phyloP scores from a whole-genome alignment of 495 filamentous ascomycete species.

The Aspergillus asperescens region DNA sequence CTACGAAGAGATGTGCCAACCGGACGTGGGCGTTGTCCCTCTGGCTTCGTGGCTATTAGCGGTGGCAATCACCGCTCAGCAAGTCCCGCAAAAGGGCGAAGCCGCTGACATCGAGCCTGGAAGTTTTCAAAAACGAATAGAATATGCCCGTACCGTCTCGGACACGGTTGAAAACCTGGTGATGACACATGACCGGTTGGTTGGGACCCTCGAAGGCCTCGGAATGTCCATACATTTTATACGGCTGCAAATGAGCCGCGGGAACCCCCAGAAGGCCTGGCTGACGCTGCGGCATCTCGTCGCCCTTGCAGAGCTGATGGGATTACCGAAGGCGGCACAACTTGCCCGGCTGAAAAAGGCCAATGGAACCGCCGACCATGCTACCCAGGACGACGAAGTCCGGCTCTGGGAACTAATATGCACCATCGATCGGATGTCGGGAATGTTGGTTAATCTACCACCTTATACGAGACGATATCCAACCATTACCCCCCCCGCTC shows the following conservation, averaged over 20 bases:
- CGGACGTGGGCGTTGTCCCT: conserved; percentile 19
- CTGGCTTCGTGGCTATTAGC: conserved; percentile 24
- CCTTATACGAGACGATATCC: conserved; percentile 20
- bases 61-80: conserved; percentile 23
- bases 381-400: conserved; percentile 6
- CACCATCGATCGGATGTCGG: conserved; percentile 24
- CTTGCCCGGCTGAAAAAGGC: conserved; percentile 7
- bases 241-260: conserved; percentile 25
- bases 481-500: not conserved
- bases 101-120: not conserved
- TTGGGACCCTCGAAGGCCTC: conserved; percentile 19
- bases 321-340: conserved; percentile 18
- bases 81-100: conserved; percentile 11
- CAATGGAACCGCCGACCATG: conserved; percentile 1
- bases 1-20: conserved; percentile 21
- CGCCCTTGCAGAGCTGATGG: conserved; percentile 28
- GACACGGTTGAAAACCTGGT: conserved; percentile 21
- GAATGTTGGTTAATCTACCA: conserved; percentile 28
- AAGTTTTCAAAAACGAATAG: conserved; percentile 1
- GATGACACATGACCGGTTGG: conserved; percentile 19
- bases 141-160: conserved; percentile 15
- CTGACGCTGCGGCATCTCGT: conserved; percentile 21
- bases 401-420: conserved; percentile 29
- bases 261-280: conserved; percentile 27
- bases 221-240: conserved; percentile 20